These are phyloP conservation scores for Oryza glaberrima DNA, from an alignment of 176 grass and related monocot species.

Conservation along the genomic window DNA sequence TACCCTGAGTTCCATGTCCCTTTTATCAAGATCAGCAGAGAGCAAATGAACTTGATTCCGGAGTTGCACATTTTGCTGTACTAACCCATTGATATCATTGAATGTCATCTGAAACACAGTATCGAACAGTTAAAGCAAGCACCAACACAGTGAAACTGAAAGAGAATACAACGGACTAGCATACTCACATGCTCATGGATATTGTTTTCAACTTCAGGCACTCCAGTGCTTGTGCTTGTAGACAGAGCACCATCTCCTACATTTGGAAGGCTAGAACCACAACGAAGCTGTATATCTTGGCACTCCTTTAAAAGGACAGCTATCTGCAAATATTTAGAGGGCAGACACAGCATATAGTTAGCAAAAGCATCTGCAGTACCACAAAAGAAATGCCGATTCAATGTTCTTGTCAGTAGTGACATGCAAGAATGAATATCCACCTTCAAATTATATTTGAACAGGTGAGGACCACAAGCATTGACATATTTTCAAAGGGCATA, in stretches of 20 bases:
- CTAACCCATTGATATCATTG: slow-evolving; percentile 82
- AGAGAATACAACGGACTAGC: neutral
- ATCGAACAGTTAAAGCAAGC: slow-evolving; percentile 33
- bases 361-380: neutral
- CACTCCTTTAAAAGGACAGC: slow-evolving; percentile 94
- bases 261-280: slow-evolving; percentile 60
- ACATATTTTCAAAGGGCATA: neutral
- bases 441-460: slow-evolving; percentile 6
- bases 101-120: slow-evolving; percentile 74
- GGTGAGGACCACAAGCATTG: neutral
- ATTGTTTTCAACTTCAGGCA: slow-evolving; percentile 36
- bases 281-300: slow-evolving; percentile 93
- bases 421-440: neutral
- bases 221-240: slow-evolving; percentile 28
- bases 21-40: slow-evolving; percentile 69
- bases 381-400: neutral
- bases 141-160: neutral
- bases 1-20: slow-evolving; percentile 77
- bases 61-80: slow-evolving; percentile 93
- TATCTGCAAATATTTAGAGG: slow-evolving; percentile 50
- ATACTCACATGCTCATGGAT: slow-evolving; percentile 50
- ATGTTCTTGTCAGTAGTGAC: neutral
- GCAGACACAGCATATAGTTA: slow-evolving; percentile 17
- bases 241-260: slow-evolving; percentile 43
- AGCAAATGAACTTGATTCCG: slow-evolving; percentile 77